Percentiles rank a stretch among this genome's conserved stretches.
These are phyloP conservation scores for Candida tetrigidarum DNA, from an alignment of 1,139 yeast species.

Conservation along the genomic window DNA sequence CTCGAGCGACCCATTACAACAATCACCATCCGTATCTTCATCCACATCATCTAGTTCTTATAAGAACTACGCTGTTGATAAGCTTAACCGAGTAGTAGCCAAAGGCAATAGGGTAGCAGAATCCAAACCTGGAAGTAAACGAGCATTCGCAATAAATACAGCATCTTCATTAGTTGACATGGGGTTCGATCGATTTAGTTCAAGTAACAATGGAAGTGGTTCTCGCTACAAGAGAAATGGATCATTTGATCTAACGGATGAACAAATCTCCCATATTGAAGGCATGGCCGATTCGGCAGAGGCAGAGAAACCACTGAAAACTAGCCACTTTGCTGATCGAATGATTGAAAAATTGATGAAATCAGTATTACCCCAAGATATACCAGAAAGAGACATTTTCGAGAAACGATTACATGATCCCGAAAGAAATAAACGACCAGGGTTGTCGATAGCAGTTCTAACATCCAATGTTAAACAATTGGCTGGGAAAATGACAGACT, in stretches of 20 bases:
- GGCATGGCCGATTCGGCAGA: slow-evolving; percentile 31
- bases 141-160: slow-evolving; percentile 60
- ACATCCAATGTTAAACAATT: slow-evolving; percentile 55
- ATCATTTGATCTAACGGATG: slow-evolving; percentile 19
- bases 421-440: slow-evolving; percentile 46
- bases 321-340: slow-evolving; percentile 58
- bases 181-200: slow-evolving; percentile 44
- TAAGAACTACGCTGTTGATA: slow-evolving; percentile 16
- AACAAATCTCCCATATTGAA: slow-evolving; percentile 23
- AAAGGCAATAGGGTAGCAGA: slow-evolving; percentile 29
- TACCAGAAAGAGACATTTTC: slow-evolving; percentile 50
- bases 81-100: slow-evolving; percentile 20
- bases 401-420: slow-evolving; percentile 49
- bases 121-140: slow-evolving; percentile 37
- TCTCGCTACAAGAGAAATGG: slow-evolving; percentile 16
- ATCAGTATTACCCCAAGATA: slow-evolving; percentile 46
- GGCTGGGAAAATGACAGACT: slow-evolving; percentile 54
- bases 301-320: slow-evolving; percentile 16
- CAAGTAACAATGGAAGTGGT: neutral
- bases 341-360: slow-evolving; percentile 56
- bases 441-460: slow-evolving; percentile 53
- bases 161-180: slow-evolving; percentile 60
- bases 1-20: slow-evolving; percentile 5
- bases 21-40: slow-evolving; percentile 7
- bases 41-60: slow-evolving; percentile 12